phyloP scores from a whole-genome alignment of 768 basidiomycete species.

The Candolleomyces efflorescens region DNA sequence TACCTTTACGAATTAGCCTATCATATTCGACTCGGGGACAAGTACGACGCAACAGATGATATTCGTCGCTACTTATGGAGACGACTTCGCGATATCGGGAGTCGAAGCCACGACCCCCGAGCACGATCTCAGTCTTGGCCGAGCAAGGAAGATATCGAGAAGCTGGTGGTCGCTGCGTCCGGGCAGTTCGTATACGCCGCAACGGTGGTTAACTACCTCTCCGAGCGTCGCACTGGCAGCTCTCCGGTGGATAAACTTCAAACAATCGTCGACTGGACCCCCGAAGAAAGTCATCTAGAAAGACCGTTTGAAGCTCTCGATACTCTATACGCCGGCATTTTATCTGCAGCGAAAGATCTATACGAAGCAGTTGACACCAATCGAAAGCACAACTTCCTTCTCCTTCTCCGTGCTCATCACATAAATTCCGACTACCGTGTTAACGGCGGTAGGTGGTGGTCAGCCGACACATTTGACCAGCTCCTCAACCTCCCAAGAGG shows the following conservation, averaged over 20 bases:
- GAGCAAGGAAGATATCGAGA: not conserved
- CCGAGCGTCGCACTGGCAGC: conserved; percentile 10
- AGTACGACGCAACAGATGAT: not conserved
- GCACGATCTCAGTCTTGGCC: conserved; percentile 8
- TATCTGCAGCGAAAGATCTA: not conserved
- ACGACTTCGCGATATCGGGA: not conserved
- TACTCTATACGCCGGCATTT: conserved; percentile 3
- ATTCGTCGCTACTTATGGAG: not conserved
- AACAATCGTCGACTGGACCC: not conserved
- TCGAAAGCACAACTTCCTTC: not conserved
- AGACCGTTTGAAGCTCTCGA: conserved; percentile 6
- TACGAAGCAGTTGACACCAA: not conserved
- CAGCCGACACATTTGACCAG: not conserved
- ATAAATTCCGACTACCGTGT: not conserved
- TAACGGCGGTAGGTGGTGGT: not conserved
- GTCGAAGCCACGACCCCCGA: not conserved
- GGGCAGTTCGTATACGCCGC: conserved; percentile 13
- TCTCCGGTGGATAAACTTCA: not conserved
- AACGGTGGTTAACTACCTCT: conserved; percentile 8
- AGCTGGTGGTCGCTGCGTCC: conserved; percentile 8
- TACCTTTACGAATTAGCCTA: not conserved
- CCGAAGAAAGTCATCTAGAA: not conserved
- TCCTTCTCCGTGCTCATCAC: not conserved
- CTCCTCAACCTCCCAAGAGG: not conserved
- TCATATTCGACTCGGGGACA: not conserved